Base-by-base conservation (phyloP, 768 basidiomycete genomes). In the Serendipita sp. region DNA sequence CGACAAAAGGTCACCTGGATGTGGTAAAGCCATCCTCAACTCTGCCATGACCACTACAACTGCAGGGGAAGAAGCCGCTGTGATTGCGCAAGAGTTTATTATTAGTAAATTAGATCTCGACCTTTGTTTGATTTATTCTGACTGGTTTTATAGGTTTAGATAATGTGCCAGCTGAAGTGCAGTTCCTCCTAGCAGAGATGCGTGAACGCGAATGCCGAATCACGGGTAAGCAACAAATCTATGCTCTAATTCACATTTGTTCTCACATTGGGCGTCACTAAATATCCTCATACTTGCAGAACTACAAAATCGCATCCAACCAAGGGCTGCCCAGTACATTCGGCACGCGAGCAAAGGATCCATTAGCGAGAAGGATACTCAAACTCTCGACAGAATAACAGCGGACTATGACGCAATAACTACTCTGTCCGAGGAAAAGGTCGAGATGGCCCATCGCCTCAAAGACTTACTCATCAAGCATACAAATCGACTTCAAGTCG, bases 401-500 rank as follows among this genome's bases (percentile, higher is more conserved):
- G 37, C 56, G 10, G 56, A 60, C 28, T 60, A 34, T 34, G 56
- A 60, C 10, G 10, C n/a, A n/a, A 60, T 60, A 24, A 34, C 5
- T 35, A n/a, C 28, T 28, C 56, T 60, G 10, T 60, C 56, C 35
- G 56, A 60, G 16, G 56, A 60, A 32, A 60, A 60, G n/a, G 56
- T 60, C 5, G 56, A 60, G 8, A 24, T 60, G 16, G 56, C 56
- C 34, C 28, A 60, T n/a, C 28, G 37, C 1, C 56, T 60, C 56
- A 60, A 60, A 30, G 30, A 38, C 30, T 35, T 60, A n/a, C 56
- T 60, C 30, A 60, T 38, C 2, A 60, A 60, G 56, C 56, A 60
- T 60, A n/a, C 56, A n/a, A 60, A 60, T 35, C 56, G 56, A 60
- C 28, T 60, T 10, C 56, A 60, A 37, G 56, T 37, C 37, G 56